A percentile compares a stretch with the other conserved stretches of the same genome.
Evolutionary conservation across 2,329 filamentous ascomycete species (phyloP).

Genomic region (Periconia macrospinosa): DNA sequence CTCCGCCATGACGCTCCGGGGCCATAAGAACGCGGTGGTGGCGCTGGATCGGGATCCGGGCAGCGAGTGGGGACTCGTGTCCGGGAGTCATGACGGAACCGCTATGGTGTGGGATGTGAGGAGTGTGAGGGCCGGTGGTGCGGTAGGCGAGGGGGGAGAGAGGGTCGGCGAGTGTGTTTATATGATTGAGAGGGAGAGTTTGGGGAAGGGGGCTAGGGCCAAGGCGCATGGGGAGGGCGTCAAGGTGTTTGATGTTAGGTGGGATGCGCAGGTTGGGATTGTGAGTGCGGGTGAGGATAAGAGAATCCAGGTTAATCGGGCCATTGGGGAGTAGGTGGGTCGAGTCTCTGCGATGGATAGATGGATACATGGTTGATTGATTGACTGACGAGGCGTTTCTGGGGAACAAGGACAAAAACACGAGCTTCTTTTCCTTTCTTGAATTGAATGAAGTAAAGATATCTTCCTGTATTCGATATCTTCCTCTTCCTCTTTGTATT

Average conservation of each 20-base stretch:
- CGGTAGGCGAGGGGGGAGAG: conserved; percentile 42
- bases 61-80: conserved; percentile 81
- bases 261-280: conserved; percentile 85
- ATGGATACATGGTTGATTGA: too few species aligned
- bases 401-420: too few species aligned
- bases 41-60: conserved; percentile 62
- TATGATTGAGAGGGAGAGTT: conserved; percentile 76
- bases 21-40: conserved; percentile 76
- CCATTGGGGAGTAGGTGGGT: background rate
- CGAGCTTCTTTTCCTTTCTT: too few species aligned
- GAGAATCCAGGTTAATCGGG: conserved; percentile 80
- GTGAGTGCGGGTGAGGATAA: conserved; percentile 93
- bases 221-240: conserved; percentile 75
- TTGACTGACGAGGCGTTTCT: too few species aligned
- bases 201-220: conserved; percentile 51
- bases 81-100: conserved; percentile 88
- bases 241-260: conserved; percentile 87
- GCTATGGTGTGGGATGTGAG: conserved; percentile 93
- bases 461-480: too few species aligned
- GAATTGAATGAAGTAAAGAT: too few species aligned
- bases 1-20: conserved; percentile 85
- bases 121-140: conserved; percentile 62
- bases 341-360: too few species aligned
- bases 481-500: too few species aligned
- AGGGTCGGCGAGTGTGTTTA: conserved; percentile 69